phyloP scores from a whole-genome alignment of 176 grass and related monocot genomes.

The Avena eriantha region DNA sequence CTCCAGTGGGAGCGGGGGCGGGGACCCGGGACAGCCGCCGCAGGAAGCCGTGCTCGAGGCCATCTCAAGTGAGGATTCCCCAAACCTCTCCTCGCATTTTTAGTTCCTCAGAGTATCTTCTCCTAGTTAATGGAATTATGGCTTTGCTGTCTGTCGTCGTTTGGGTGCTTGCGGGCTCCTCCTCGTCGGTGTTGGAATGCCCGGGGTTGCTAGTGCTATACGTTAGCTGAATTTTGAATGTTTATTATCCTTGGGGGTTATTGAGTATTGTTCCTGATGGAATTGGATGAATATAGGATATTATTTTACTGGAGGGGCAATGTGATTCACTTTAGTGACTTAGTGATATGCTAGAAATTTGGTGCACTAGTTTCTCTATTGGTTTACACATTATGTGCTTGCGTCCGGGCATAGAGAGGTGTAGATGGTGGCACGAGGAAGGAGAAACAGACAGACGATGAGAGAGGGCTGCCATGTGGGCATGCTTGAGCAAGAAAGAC shows the following conservation, averaged over 20 bases:
- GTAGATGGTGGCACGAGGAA: neutral
- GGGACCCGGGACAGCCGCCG: slow-evolving; percentile 57
- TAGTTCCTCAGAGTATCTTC: neutral
- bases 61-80: slow-evolving; percentile 62
- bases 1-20: slow-evolving; percentile 28
- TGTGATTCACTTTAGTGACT: neutral
- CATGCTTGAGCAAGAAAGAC: neutral
- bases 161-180: neutral
- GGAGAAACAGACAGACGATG: neutral
- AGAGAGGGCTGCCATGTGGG: neutral
- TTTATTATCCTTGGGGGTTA: neutral
- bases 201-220: neutral
- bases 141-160: neutral
- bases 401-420: neutral
- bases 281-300: neutral
- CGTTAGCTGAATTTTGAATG: neutral
- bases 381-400: neutral
- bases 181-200: neutral
- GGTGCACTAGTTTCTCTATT: neutral
- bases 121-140: neutral
- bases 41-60: slow-evolving; percentile 79
- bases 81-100: neutral
- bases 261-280: neutral
- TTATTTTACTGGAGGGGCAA: neutral
- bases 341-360: slow-evolving; percentile 14